Conservation (phyloP, 2,329 filamentous ascomycete species). For the Hymenoscyphus fraxineus region DNA sequence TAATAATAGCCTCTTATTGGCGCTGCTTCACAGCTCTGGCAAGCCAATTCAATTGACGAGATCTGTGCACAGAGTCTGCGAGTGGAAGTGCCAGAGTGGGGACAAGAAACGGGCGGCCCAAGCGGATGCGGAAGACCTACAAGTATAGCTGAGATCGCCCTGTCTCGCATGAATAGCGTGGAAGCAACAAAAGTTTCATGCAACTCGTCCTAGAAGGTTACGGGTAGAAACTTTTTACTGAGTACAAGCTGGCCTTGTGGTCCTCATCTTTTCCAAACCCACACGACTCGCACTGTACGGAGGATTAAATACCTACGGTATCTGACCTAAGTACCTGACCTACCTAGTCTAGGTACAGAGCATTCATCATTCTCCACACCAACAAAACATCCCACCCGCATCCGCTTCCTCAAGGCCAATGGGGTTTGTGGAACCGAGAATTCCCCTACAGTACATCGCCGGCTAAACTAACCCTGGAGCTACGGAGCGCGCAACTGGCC, state of each 20-base stretch:
- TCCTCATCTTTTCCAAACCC: not conserved
- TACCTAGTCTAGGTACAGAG: too few species aligned
- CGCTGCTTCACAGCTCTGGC: not conserved
- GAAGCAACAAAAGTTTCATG: slow-evolving; percentile 5
- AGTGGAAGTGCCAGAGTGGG: not conserved
- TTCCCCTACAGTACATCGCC: not conserved
- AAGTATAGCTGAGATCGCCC: slow-evolving; percentile 1
- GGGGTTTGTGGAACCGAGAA: too few species aligned
- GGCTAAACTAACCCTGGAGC: not conserved
- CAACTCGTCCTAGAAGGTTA: not conserved
- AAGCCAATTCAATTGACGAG: not conserved
- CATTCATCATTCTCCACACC: too few species aligned
- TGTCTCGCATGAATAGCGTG: slow-evolving; percentile 6
- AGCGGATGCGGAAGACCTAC: slow-evolving; percentile 1
- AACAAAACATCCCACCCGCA: too few species aligned
- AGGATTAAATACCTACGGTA: too few species aligned
- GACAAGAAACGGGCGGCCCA: slow-evolving; percentile 3
- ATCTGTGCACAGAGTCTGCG: slow-evolving; percentile 4
- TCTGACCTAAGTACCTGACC: too few species aligned
- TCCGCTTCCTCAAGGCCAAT: too few species aligned
- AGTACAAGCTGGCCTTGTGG: not conserved
- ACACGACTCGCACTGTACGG: too few species aligned
- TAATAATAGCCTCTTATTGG: not conserved
- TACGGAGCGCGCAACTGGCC: not conserved
- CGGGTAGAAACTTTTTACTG: not conserved